Conservation (phyloP, 2,329 filamentous ascomycete genomes). For the Ascosphaera apis region DNA sequence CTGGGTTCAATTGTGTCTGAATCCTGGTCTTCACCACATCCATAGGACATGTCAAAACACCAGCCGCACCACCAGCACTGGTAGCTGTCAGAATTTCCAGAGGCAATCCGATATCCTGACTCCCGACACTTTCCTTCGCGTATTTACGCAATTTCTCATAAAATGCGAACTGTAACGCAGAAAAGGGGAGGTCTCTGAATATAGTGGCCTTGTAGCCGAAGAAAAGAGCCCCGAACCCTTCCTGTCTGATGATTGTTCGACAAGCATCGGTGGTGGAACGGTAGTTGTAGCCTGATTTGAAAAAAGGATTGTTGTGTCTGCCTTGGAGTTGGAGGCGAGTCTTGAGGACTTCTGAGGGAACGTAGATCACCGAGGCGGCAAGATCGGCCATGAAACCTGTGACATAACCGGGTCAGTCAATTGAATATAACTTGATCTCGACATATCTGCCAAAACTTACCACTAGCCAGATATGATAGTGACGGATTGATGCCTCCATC, state of each 20-base stretch:
- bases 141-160: conserved; percentile 81
- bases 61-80: conserved; percentile 73
- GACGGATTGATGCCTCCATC: conserved; percentile 64
- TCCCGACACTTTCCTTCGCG: conserved; percentile 56
- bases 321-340: conserved; percentile 92
- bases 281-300: conserved; percentile 91
- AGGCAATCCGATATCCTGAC: conserved; percentile 60
- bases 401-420: not conserved
- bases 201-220: conserved; percentile 95
- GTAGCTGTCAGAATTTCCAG: conserved; percentile 78
- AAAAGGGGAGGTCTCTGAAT: conserved; percentile 84
- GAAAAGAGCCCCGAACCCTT: conserved; percentile 71
- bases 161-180: conserved; percentile 89
- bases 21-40: conserved; percentile 95
- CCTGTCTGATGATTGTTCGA: conserved; percentile 58
- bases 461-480: conserved; percentile 64
- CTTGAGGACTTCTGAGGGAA: conserved; percentile 92
- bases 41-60: conserved; percentile 81
- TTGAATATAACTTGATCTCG: conserved; percentile 3
- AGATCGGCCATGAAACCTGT: conserved; percentile 79
- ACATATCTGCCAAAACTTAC: conserved; percentile 24
- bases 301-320: conserved; percentile 82
- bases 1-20: conserved; percentile 63
- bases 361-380: conserved; percentile 78
- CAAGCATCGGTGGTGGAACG: conserved; percentile 62